Percentiles rank a stretch among this genome's conserved stretches.
Evolutionary conservation across 208 protist genomes (phyloP).

Genomic region (Entamoeba invadens): DNA sequence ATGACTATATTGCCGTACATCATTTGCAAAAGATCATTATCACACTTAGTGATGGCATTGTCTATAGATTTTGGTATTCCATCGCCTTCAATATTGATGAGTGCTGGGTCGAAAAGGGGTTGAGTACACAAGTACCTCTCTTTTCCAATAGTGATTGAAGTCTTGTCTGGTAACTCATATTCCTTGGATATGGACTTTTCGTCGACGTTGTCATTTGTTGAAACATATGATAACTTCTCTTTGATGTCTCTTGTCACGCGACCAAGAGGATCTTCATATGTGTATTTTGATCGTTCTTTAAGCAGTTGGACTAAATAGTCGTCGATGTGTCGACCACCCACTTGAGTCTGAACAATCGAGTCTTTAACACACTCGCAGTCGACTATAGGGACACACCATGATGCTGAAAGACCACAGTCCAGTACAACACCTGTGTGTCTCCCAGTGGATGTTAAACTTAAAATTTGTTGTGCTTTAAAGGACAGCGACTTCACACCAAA

Average conservation of each 20-base stretch:
- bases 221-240: slow-evolving; percentile 53
- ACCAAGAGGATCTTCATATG: slow-evolving; percentile 47
- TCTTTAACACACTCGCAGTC: slow-evolving; percentile 27
- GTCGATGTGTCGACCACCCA: slow-evolving; percentile 56
- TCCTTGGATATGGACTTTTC: slow-evolving; percentile 31
- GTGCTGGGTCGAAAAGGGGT: slow-evolving; percentile 74
- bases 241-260: slow-evolving; percentile 60
- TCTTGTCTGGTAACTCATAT: slow-evolving; percentile 59
- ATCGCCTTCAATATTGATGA: slow-evolving; percentile 67
- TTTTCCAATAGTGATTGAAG: slow-evolving; percentile 44
- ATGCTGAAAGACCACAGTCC: background rate
- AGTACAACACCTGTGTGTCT: background rate
- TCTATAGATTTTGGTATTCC: slow-evolving; percentile 81
- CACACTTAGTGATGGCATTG: slow-evolving; percentile 84
- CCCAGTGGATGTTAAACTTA: slow-evolving; percentile 18
- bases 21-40: slow-evolving; percentile 49
- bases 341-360: slow-evolving; percentile 48
- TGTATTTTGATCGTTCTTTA: slow-evolving; percentile 38
- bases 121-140: slow-evolving; percentile 72
- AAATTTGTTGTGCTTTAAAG: slow-evolving; percentile 43
- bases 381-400: background rate
- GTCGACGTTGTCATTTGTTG: slow-evolving; percentile 77
- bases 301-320: slow-evolving; percentile 48
- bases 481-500: slow-evolving; percentile 26
- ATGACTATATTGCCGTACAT: slow-evolving; percentile 70